Evolutionary conservation across 2,329 filamentous ascomycete genomes (phyloP).

Genomic region (Eurotiales sp.): DNA sequence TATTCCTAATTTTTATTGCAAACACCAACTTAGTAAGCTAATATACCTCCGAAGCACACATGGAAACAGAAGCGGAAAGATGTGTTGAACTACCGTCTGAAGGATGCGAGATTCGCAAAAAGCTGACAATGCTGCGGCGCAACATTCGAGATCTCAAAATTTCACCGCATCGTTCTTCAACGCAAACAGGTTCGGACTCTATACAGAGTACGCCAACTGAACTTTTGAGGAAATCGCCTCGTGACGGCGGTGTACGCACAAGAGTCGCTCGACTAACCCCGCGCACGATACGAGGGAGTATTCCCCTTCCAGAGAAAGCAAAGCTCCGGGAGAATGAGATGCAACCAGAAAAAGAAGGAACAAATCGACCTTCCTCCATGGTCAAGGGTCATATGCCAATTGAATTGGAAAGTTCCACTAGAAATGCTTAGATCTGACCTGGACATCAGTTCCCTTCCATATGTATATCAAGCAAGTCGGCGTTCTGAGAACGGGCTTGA

Average conservation of each 20-base stretch:
- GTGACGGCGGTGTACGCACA: not conserved
- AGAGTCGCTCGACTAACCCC: not conserved
- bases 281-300: not conserved
- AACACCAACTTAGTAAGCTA: not conserved
- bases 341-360: not conserved
- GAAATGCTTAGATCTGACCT: too few species aligned
- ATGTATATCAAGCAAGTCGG: too few species aligned
- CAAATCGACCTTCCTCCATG: not conserved
- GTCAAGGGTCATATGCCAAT: not conserved
- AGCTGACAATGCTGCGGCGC: not conserved
- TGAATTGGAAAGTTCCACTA: not conserved
- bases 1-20: not conserved
- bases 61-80: constrained; percentile 1
- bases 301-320: not conserved
- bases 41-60: constrained; percentile 1
- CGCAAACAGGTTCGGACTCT: not conserved
- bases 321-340: not conserved
- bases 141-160: constrained; percentile 3
- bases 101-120: not conserved
- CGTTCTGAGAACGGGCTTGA: too few species aligned
- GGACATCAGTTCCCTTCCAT: too few species aligned
- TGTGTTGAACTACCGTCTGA: constrained; percentile 10
- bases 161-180: not conserved
- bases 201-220: constrained; percentile 10
- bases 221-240: not conserved